Base-by-base conservation (phyloP, 805 yeast genomes). In the Priceomyces haplophilus region DNA sequence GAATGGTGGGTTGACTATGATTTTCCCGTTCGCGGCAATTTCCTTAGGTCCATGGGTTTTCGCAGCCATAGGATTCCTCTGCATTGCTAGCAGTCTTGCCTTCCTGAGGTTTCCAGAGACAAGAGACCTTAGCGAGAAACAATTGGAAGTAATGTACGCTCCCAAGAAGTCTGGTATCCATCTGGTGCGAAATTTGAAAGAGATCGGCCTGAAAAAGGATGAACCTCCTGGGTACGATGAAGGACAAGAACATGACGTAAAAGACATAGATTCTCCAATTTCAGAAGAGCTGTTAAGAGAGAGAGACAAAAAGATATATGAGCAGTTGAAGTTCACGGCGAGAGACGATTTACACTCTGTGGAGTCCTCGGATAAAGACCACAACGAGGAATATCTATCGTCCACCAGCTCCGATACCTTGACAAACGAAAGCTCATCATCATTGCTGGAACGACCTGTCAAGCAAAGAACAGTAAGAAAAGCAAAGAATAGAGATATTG, bases 21-120 rank as follows among this genome's bases (percentile, higher is more conserved):
- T 66, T 2, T 59, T 73, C 0, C 81, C 82, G 0, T 24, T 65
- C 1, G 45, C 65, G 34, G 54, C 77, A 27, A 55, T 61, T 25
- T 29, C 47, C 8, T 44, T 72, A 15, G 64, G 64, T 34, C 67
- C 69, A 62, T 73, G 67, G 35, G 58, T 73, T 1, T 76, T 76
- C 47, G 42, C 69, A 1, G 33, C 67, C 1, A 56, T 75, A 39
- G 73, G 75, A 0, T 24, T 48, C 1, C 41, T 60, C 16, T 64
- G 75, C 15, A 20, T 72, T 1, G 17, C 53, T 4, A 65, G 74
- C 3, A 25, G 62, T 0, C 15, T 62, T 0, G 56, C 72, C 6
- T 47, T 63, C 4, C 18, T 65, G 25, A 49, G 43, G 37, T 69
- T 75, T 43, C 79, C 78, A 4, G 82, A 78, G 48, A 75, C 81